Percentiles rank a stretch among this genome's conserved stretches.
These are phyloP conservation scores for Rhodotorula paludigena DNA, from an alignment of 768 basidiomycete species.

Conservation along the genomic window DNA sequence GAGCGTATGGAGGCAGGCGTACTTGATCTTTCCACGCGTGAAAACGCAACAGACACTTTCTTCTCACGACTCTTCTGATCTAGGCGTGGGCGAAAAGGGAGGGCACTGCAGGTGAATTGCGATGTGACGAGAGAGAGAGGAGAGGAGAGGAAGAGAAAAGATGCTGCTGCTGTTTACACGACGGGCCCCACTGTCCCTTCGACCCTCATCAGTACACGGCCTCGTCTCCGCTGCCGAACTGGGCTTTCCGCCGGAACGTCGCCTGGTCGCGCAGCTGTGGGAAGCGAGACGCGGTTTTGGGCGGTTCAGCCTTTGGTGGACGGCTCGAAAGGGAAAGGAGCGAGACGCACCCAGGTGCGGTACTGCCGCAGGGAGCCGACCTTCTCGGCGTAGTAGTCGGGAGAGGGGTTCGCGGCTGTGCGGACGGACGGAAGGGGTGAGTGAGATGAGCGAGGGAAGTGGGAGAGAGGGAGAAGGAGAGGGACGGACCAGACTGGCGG, in stretches of 20 bases:
- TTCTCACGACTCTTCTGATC: too few relatives aligned
- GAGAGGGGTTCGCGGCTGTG: conserved; percentile 17
- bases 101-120: background rate
- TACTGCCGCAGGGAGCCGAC: conserved; percentile 40
- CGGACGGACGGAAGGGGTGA: too few relatives aligned
- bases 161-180: background rate
- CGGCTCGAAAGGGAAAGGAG: too few relatives aligned
- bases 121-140: background rate
- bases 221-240: conserved; percentile 4
- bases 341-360: conserved; percentile 13
- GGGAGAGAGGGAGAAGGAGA: background rate
- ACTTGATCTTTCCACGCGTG: too few relatives aligned
- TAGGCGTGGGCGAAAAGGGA: too few relatives aligned
- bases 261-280: conserved; percentile 1
- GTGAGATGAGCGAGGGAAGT: background rate
- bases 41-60: too few relatives aligned
- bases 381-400: conserved; percentile 44
- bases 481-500: conserved; percentile 40
- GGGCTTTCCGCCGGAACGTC: conserved; percentile 30
- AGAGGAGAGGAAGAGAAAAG: background rate
- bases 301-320: too few relatives aligned
- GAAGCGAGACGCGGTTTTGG: too few relatives aligned
- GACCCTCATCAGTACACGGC: conserved; percentile 12
- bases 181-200: too few relatives aligned
- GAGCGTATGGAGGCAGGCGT: too few relatives aligned